Conservation (phyloP, 176 grass and related monocot genomes). For the Cenchrus purpureus region DNA sequence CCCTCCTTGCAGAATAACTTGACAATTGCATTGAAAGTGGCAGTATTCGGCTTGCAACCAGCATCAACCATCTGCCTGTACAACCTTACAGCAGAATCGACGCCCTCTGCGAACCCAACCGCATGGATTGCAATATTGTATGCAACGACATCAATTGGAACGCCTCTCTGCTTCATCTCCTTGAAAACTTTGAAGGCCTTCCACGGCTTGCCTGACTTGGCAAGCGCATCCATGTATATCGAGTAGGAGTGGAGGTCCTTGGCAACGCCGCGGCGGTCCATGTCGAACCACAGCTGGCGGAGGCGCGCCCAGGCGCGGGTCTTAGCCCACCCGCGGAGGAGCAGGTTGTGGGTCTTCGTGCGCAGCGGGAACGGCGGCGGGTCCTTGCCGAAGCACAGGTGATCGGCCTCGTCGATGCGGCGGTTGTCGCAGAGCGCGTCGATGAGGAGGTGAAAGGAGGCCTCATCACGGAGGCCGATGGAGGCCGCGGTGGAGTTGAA, state of each 20-base stretch:
- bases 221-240: conserved; percentile 85
- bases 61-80: conserved; percentile 78
- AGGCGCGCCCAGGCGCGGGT: conserved; percentile 58
- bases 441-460: conserved; percentile 77
- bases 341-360: conserved; percentile 82
- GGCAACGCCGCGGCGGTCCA: conserved; percentile 65
- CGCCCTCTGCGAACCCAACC: conserved; percentile 62
- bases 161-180: conserved; percentile 67
- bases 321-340: conserved; percentile 88
- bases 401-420: conserved; percentile 72
- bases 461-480: conserved; percentile 49
- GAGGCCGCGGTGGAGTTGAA: conserved; percentile 44
- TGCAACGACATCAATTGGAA: conserved; percentile 54
- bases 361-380: conserved; percentile 51
- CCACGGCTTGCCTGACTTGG: conserved; percentile 86
- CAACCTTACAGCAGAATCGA: conserved; percentile 66
- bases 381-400: conserved; percentile 63
- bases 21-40: conserved; percentile 73
- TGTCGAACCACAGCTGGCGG: conserved; percentile 84
- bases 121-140: conserved; percentile 91
- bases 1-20: conserved; percentile 82
- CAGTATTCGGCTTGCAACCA: conserved; percentile 62
- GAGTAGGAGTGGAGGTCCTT: conserved; percentile 96
- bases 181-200: conserved; percentile 83
- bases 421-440: conserved; percentile 90